Base-by-base conservation (phyloP, 2,329 filamentous ascomycete genomes). In the Aspergillus sp. region DNA sequence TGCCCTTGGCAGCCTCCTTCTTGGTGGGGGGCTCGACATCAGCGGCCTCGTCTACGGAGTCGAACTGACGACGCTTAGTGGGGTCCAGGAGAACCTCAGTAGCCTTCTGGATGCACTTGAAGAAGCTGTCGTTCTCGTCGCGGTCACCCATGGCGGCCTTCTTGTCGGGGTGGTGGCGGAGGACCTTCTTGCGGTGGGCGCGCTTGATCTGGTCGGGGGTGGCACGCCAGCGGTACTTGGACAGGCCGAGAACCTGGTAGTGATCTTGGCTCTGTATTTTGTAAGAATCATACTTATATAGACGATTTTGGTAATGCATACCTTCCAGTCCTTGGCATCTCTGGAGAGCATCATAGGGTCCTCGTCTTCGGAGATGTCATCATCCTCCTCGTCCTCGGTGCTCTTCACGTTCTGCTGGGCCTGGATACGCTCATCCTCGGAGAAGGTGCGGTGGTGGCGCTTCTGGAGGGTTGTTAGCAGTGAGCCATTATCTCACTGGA, bases 91-190 rank as follows among this genome's bases (percentile, higher is more conserved):
- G 90, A 55, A 98, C 86, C 73, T 99, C 95, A 71, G 90, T 94
- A 60, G 95, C 95, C 80, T 97, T 97, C 78, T 99, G 96, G 78
- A 99, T 99, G 80, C 96, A 99, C 86, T 99, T 99, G 90, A 99
- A 99, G 85, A 99, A 99, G 78, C 91, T 91, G 79, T 99, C 95
- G 79, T 97, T 79, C 71, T 81, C 94, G 72, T 98, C 93, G 69
- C 87, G 86, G 71, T 87, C 86, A 63, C 95, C 95, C 51, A 89
- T 86, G 28, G 95, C 95, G 15, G 96, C 95, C 83, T 96, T 96
- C 89, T 99, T 99, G 79, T 99, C 95, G 64, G 95, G 95, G 80
- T 99, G 95, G 79, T 99, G 95, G 82, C 92, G 94, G 68, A 99
- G 90, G 67, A 99, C 95, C 90, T 99, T 99, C 88, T 96, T 97